Base-by-base conservation (phyloP, 495 filamentous ascomycete species). In the Neurospora sp. region DNA sequence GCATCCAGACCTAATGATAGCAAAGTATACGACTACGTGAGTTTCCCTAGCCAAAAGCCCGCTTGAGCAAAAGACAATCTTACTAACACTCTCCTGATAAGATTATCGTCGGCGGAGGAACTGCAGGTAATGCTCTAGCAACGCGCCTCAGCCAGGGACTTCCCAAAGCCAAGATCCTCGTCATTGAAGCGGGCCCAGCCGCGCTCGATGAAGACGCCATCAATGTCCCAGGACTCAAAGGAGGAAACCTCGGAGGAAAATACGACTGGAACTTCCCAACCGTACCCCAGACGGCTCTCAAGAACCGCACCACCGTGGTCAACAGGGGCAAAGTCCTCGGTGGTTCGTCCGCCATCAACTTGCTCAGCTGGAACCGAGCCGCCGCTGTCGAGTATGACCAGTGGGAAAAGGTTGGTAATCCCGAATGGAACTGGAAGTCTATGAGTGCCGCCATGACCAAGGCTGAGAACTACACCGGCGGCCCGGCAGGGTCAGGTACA, bases 51-150 rank as follows among this genome's bases (percentile, higher is more conserved):
- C 41, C 41, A 18, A 42, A 42, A 18, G 5, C 16, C 14, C 18
- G 41, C 41, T 7, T 7, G 14, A 42, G 14, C 41, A 42, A 42
- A 42, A 18, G 41, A 2, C 5, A 18, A 42, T 42, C 4, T 42
- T 18, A 5, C 41, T 42, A 14, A 42, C 41, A 7, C 5, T 18
- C 3, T 18, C 16, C 37, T 7, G 8, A 11, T 38, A 9, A 79
- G 78, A 77, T 96, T 75, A 90, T 95, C 76, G 88, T 94, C 5
- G 86, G 86, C 3, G 90, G 88, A 69, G 90, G 89, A 10, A 90
- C 88, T 0, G 88, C 88, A 5, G 89, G 90, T 37, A 84, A 83
- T 72, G 83, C 84, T 4, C 80, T 90, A n/a, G 89, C 89, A 9
- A 85, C 85, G 20, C 85, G 89, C 39, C 84, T 91, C 18, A 88